Percentiles rank a stretch among this genome's conserved stretches.
Evolutionary conservation across 352 stramenopile genomes (phyloP).

Genomic region (Globisporangium spiculum): DNA sequence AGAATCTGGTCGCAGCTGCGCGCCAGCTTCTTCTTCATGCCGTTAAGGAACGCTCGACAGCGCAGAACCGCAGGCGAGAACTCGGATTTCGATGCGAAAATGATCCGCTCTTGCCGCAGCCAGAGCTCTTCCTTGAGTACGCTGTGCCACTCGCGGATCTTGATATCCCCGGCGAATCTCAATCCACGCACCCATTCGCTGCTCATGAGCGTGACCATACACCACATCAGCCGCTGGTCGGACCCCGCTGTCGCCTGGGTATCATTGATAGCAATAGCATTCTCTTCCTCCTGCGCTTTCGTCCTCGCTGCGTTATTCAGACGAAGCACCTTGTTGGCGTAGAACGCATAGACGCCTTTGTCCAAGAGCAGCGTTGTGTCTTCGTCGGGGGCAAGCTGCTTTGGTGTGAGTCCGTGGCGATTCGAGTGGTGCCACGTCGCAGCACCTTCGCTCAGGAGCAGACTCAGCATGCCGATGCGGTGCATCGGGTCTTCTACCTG

Average conservation of each 20-base stretch:
- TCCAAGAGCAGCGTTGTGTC: slow-evolving; percentile 30
- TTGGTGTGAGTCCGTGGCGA: slow-evolving; percentile 47
- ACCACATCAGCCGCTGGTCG: slow-evolving; percentile 45
- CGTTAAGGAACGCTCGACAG: slow-evolving; percentile 59
- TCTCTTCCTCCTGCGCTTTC: background rate
- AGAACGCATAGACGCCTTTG: slow-evolving; percentile 51
- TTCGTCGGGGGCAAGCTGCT: slow-evolving; percentile 37
- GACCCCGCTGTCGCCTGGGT: background rate
- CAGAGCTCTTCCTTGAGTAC: slow-evolving; percentile 55
- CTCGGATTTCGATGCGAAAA: slow-evolving; percentile 40
- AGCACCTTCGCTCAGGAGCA: slow-evolving; percentile 63
- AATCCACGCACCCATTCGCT: slow-evolving; percentile 39
- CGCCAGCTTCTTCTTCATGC: slow-evolving; percentile 42
- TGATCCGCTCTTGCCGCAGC: slow-evolving; percentile 49
- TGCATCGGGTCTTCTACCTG: slow-evolving; percentile 50
- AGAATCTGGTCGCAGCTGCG: slow-evolving; percentile 24
- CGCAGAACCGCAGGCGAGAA: slow-evolving; percentile 42
- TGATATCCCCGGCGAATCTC: slow-evolving; percentile 35
- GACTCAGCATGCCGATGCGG: slow-evolving; percentile 37
- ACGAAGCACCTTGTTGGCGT: slow-evolving; percentile 20
- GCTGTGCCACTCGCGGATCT: slow-evolving; percentile 50
- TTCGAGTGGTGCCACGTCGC: slow-evolving; percentile 41
- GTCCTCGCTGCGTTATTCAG: background rate
- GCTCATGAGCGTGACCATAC: slow-evolving; percentile 50
- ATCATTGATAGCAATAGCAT: background rate